phyloP scores from a whole-genome alignment of 345 rosid species.

The Ailanthus altissimus region DNA sequence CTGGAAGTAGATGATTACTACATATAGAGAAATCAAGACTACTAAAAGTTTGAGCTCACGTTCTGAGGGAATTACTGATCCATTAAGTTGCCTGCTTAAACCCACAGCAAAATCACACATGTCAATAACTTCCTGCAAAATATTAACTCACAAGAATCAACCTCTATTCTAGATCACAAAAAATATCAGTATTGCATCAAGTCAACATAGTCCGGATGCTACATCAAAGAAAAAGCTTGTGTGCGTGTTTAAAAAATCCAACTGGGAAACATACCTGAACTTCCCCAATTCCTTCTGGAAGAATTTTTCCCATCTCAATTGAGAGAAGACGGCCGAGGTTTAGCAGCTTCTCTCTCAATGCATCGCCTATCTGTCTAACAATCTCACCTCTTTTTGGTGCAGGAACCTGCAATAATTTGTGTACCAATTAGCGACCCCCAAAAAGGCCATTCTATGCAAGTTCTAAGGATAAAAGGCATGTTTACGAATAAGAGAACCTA shows the following conservation, averaged over 20 bases:
- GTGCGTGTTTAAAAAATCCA: neutral
- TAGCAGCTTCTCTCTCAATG: conserved; percentile 73
- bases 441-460: neutral
- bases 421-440: neutral
- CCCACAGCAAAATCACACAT: conserved; percentile 99
- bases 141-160: conserved; percentile 9
- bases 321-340: conserved; percentile 88
- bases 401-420: conserved; percentile 58
- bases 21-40: neutral
- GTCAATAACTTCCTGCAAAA: conserved; percentile 89
- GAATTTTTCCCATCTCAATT: conserved; percentile 97
- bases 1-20: neutral
- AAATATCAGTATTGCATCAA: neutral
- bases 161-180: neutral
- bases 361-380: conserved; percentile 95
- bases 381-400: conserved; percentile 98
- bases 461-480: neutral
- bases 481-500: neutral
- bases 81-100: conserved; percentile 94
- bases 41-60: conserved; percentile 56
- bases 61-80: conserved; percentile 91
- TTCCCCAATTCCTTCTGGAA: conserved; percentile 97
- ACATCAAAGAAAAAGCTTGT: neutral
- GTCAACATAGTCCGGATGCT: neutral
- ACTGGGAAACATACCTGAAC: conserved; percentile 63